Evolutionary conservation across 805 yeast species (phyloP), one percentile per base, ranked within the genome.

Genomic region (Candida caryicola): DNA sequence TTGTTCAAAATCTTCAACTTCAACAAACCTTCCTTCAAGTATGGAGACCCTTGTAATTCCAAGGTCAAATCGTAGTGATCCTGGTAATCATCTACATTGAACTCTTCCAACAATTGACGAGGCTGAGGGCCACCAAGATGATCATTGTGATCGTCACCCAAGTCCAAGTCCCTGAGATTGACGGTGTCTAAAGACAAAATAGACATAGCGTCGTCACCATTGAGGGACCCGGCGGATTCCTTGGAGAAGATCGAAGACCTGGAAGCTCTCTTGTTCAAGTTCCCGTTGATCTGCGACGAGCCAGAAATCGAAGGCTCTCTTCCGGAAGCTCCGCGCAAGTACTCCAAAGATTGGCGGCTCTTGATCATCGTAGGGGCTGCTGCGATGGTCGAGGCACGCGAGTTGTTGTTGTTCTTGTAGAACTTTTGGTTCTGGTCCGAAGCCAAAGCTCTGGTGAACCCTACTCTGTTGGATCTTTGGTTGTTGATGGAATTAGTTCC

Each of bases 41-140:
- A 84, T 1, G 93, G 91, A 1, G 90, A 79, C 1, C 91, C 91
- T 36, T 73, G 72, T 32, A 79, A 64, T 51, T 81, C 89, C 40
- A 82, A 64, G 27, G 75, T 76, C 46, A 76, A 69, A 56, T 82
- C 88, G 41, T 70, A 73, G 23, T 71, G 71, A 46, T 66, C 75
- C 46, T 69, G 73, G 50, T 59, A 69, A 39, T 67, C 66, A 29
- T 61, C 59, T 12, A 63, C 61, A 43, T 66, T 57, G 35, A 69
- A 69, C 38, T 64, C 56, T 34, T 68, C 71, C 37, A 64, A 43
- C n/a, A 43, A 43, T 31, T 54, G 56, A 8, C 42, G 57, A 12
- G 27, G 36, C 12, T 41, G 43, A n/a, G 41, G 44, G 15, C 37
- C 32, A 17, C 44, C 33, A 8, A 43, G 46, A 3, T 41, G 44